These are phyloP conservation scores for Verticillium isaacii DNA, from an alignment of 2,329 filamentous ascomycete species.

Conservation along the genomic window DNA sequence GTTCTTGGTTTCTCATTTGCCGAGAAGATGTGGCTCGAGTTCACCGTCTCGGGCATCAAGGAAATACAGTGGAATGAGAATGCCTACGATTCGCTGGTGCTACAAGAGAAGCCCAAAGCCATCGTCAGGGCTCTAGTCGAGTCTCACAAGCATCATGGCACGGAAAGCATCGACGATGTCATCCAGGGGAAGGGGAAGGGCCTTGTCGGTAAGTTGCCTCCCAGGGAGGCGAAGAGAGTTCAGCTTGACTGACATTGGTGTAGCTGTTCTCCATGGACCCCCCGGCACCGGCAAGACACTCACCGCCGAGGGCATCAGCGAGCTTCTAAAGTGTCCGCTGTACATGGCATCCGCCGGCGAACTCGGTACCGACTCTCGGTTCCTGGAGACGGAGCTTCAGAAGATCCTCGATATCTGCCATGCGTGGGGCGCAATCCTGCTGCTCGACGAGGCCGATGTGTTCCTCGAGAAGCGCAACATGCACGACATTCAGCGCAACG, in stretches of 20 bases:
- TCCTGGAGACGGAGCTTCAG: conserved; percentile 64
- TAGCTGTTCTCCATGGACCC: conserved; percentile 41
- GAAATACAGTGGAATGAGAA: conserved; percentile 43
- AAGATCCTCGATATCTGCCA: conserved; percentile 81
- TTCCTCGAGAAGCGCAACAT: conserved; percentile 80
- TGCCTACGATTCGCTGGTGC: conserved; percentile 43
- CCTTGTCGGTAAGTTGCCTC: conserved; percentile 46
- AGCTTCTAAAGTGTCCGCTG: conserved; percentile 42
- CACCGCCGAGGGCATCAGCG: conserved; percentile 45
- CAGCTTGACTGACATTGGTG: conserved; percentile 25
- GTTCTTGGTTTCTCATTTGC: conserved; percentile 49
- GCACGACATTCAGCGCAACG: conserved; percentile 80
- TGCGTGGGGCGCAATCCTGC: conserved; percentile 77
- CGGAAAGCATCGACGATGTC: conserved; percentile 43
- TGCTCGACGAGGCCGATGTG: conserved; percentile 83
- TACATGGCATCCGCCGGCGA: conserved; percentile 60
- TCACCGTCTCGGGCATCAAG: conserved; percentile 38
- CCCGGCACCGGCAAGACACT: conserved; percentile 47
- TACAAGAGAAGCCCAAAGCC: conserved; percentile 43
- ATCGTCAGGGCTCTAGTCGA: conserved; percentile 58
- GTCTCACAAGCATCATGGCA: conserved; percentile 56
- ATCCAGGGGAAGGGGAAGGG: conserved; percentile 54
- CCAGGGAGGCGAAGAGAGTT: conserved; percentile 28
- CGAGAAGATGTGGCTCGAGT: conserved; percentile 42
- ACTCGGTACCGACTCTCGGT: conserved; percentile 60